These are phyloP conservation scores for Carallia brachiata DNA, from an alignment of 345 rosid species.

Conservation along the genomic window DNA sequence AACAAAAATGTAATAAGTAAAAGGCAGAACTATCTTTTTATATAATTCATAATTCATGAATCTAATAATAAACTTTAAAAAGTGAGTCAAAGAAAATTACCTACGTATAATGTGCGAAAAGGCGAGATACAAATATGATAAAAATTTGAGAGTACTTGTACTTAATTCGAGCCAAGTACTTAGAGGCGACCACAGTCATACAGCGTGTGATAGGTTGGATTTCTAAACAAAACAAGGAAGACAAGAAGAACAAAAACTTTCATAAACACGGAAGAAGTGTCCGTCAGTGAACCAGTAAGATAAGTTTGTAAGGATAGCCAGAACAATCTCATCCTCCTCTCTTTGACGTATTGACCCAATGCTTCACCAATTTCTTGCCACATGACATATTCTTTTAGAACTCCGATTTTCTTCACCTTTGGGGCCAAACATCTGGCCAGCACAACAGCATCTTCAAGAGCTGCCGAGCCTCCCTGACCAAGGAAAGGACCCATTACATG, in stretches of 20 bases:
- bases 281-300: neutral
- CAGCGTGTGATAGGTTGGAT: neutral
- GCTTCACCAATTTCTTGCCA: slow-evolving; percentile 25
- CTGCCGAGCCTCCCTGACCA: slow-evolving; percentile 49
- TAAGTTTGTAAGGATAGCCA: neutral
- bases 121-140: too few species aligned
- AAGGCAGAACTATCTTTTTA: too few species aligned
- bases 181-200: slow-evolving; percentile 1
- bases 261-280: neutral
- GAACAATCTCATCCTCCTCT: slow-evolving; percentile 27
- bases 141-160: too few species aligned
- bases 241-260: neutral
- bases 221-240: neutral
- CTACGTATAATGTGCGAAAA: too few species aligned
- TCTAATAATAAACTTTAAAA: too few species aligned
- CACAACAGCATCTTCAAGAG: slow-evolving; percentile 50
- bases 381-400: neutral
- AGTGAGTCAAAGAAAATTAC: too few species aligned
- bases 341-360: slow-evolving; percentile 36
- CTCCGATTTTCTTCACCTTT: slow-evolving; percentile 14
- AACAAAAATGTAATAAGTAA: too few species aligned
- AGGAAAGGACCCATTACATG: slow-evolving; percentile 55
- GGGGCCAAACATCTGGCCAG: slow-evolving; percentile 44
- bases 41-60: too few species aligned
- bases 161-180: neutral